These are phyloP conservation scores for Erysimum cheiri DNA, from an alignment of 441 rosid genomes.

Conservation along the genomic window DNA sequence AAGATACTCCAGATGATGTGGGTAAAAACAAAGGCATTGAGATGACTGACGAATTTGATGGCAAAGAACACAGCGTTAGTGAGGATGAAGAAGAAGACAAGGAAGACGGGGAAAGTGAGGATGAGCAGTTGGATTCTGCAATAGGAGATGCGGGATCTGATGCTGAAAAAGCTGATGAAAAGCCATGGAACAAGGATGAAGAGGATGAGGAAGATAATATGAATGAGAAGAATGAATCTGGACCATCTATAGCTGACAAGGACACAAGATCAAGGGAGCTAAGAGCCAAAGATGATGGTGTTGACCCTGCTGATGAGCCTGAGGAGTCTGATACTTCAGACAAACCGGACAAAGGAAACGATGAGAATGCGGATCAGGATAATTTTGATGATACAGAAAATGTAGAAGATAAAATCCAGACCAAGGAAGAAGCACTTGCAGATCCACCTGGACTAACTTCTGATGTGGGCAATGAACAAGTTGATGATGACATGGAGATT, in stretches of 20 bases:
- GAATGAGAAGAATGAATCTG: slow-evolving; percentile 85
- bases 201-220: slow-evolving; percentile 57
- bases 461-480: slow-evolving; percentile 56
- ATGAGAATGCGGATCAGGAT: slow-evolving; percentile 58
- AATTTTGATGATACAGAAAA: slow-evolving; percentile 54
- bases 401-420: slow-evolving; percentile 63
- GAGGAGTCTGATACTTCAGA: slow-evolving; percentile 50
- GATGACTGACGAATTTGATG: slow-evolving; percentile 88
- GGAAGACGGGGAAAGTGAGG: slow-evolving; percentile 59
- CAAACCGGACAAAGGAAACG: slow-evolving; percentile 52
- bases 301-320: slow-evolving; percentile 50
- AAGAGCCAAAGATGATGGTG: slow-evolving; percentile 82
- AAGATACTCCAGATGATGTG: slow-evolving; percentile 63
- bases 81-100: slow-evolving; percentile 78
- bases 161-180: slow-evolving; percentile 81
- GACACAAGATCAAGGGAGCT: slow-evolving; percentile 74
- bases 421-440: slow-evolving; percentile 69
- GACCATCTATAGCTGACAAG: slow-evolving; percentile 66
- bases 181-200: slow-evolving; percentile 72
- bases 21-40: slow-evolving; percentile 86
- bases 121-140: slow-evolving; percentile 75
- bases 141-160: slow-evolving; percentile 84
- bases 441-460: slow-evolving; percentile 71
- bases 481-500: slow-evolving; percentile 61
- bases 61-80: slow-evolving; percentile 76